Base-by-base conservation (phyloP, 768 basidiomycete genomes). In the Polyporus arcularius region DNA sequence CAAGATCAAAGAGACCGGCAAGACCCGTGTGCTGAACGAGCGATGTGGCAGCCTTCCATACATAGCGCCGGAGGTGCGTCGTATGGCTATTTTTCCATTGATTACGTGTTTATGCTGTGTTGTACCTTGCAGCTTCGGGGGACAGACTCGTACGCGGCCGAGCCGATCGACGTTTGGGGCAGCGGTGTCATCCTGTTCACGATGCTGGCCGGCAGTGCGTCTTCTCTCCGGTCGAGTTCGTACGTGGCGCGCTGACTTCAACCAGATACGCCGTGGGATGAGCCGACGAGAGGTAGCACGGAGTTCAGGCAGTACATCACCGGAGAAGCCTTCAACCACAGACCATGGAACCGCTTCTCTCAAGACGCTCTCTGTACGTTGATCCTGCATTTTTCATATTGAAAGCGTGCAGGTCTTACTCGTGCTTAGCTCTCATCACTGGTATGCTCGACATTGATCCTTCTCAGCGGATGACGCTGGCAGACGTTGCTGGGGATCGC, bases 201-300 rank as follows among this genome's bases (percentile, higher is more conserved):
- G 0, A 77, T 99, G 48, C 79, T 98, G 0, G 88, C 83, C 8
- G 97, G 97, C 49, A 98, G 96, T 96, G 88, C 80, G 12, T 28
- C 62, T 71, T 71, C 46, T 0, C 14, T 53, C n/a, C 32, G 31
- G 35, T 41, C 15, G 12, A 28, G 10, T 1, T 38, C 21, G 39
- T 64, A 12, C 15, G 9, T 46, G 12, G 26, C 30, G 47, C 47
- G 30, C 28, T 38, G 31, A 21, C 9, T 42, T 46, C 40, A 26
- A 9, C 16, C 60, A 98, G 96, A 97, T 69, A 98, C 97, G 0
- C 97, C 97, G 2, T 98, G 97, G 97, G 97, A 98, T 68, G 90
- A 96, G 70, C 94, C 97, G 3, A 93, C 94, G 0, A 67, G 72
- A 1, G 77, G 79, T n/a, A 91, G 90, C 60, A 83, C 85, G 1